Evolutionary conservation across 306 rosid species (phyloP), one percentile per base, ranked within the genome.

Genomic region (Inga leiocalycina): DNA sequence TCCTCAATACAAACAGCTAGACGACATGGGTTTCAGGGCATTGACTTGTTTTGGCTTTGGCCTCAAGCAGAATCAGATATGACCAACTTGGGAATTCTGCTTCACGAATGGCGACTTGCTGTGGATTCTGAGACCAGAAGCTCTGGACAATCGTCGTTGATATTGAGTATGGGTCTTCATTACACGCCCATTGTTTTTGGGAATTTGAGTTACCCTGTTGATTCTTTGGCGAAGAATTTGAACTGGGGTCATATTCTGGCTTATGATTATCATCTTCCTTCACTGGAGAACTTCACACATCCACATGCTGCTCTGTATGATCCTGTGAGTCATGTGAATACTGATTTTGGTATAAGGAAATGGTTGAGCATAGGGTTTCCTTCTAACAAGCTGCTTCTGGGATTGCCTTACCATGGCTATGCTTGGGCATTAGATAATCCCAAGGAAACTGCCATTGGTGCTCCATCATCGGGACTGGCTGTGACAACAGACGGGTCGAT

Each of bases 341-440:
- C 90, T 16, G 89, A 88, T 85, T 77, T 79, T 62, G 93, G 89
- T 24, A 80, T 91, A 74, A 84, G n/a, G 34, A 81, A 52, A 17
- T 89, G 93, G 93, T 74, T 86, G 52, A 71, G 72, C 13, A 75
- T 41, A 35, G 91, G 93, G 10, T 82, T 84, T 51, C 8, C 80
- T 0, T 78, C 90, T 46, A 81, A 12, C 56, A 88, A 89, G 62
- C 71, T 91, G 62, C 86, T 88, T 34, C 43, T 91, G 30, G 88
- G 86, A 0, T 82, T 91, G 77, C 90, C 92, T 82, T 91, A 85
- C 70, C 85, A 84, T 83, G 93, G 95, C 45, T 86, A 65, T 71
- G 88, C 85, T 5, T 91, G 89, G 93, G 70, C 10, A 49, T 85
- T 91, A 3, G 81, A 44, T 57, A 79, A 69, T 66, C 87, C 78